Conservation (phyloP, 1,284 basidiomycete species). For the Marasmius oreades region DNA sequence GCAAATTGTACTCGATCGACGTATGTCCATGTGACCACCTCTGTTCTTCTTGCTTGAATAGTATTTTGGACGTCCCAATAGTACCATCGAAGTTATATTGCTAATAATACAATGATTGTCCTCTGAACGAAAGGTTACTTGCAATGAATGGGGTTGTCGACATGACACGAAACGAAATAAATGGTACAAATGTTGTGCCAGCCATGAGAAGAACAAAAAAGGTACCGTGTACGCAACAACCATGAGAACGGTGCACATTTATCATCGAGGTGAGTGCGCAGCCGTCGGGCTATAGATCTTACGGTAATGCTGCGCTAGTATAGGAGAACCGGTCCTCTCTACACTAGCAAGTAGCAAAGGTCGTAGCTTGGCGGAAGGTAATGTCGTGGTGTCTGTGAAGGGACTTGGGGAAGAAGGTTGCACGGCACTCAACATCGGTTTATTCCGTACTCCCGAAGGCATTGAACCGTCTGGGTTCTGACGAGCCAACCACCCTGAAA, state of each 20-base stretch:
- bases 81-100: no score
- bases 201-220: neutral
- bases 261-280: neutral
- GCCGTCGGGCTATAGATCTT: conserved; percentile 6
- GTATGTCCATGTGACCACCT: no score
- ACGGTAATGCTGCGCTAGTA: conserved; percentile 12
- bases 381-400: conserved; percentile 1
- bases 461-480: conserved; percentile 17
- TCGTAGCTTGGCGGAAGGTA: conserved; percentile 7
- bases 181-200: neutral
- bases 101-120: no score
- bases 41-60: no score
- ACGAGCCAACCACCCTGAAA: conserved; percentile 15
- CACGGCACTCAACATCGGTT: conserved; percentile 17
- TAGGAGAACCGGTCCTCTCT: conserved; percentile 12
- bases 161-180: neutral
- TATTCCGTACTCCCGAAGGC: conserved; percentile 11
- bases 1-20: no score
- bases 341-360: conserved; percentile 13
- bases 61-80: no score
- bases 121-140: no score
- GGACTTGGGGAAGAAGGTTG: conserved; percentile 13
- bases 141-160: no score
- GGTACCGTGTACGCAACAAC: neutral
- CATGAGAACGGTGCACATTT: neutral